Conservation (phyloP, 805 yeast species). For the Zygosaccharomyces siamensis region DNA sequence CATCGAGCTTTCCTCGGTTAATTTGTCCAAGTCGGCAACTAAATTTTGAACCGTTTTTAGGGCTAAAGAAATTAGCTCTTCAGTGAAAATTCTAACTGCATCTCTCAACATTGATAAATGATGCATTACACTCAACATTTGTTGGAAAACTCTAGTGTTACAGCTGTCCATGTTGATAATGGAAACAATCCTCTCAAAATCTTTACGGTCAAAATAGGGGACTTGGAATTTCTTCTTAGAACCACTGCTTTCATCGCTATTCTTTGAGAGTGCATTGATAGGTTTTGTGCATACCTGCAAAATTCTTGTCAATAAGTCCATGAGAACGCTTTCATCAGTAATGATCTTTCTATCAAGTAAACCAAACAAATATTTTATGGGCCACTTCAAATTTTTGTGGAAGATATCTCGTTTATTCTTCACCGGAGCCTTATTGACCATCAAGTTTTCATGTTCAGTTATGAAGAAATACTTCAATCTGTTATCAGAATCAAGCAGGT, state of each 20-base stretch:
- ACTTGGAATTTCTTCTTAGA: constrained; percentile 38
- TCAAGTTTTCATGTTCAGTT: constrained; percentile 62
- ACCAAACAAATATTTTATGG: constrained; percentile 63
- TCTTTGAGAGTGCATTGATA: constrained; percentile 48
- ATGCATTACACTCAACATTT: constrained; percentile 76
- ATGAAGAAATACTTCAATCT: constrained; percentile 71
- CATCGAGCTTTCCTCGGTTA: constrained; percentile 43
- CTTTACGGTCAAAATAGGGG: constrained; percentile 60
- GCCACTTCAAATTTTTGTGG: constrained; percentile 48
- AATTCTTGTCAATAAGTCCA: constrained; percentile 72
- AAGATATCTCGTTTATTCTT: constrained; percentile 35
- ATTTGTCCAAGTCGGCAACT: constrained; percentile 48
- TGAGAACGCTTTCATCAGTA: constrained; percentile 63
- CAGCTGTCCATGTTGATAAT: constrained; percentile 79
- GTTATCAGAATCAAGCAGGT: constrained; percentile 59
- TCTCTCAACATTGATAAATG: constrained; percentile 58
- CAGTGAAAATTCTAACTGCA: constrained; percentile 61
- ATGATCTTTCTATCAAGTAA: constrained; percentile 61
- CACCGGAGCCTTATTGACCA: constrained; percentile 35
- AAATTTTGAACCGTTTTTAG: constrained; percentile 51
- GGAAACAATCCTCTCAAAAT: constrained; percentile 57
- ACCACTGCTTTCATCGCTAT: constrained; percentile 31
- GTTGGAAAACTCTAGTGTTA: constrained; percentile 77
- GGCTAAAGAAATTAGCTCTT: constrained; percentile 63
- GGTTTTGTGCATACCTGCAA: constrained; percentile 76